A percentile compares a stretch with the other conserved stretches of the same genome.
These are phyloP conservation scores for Aechmea fasciata DNA, from an alignment of 176 grass and related monocot genomes.

Conservation along the genomic window DNA sequence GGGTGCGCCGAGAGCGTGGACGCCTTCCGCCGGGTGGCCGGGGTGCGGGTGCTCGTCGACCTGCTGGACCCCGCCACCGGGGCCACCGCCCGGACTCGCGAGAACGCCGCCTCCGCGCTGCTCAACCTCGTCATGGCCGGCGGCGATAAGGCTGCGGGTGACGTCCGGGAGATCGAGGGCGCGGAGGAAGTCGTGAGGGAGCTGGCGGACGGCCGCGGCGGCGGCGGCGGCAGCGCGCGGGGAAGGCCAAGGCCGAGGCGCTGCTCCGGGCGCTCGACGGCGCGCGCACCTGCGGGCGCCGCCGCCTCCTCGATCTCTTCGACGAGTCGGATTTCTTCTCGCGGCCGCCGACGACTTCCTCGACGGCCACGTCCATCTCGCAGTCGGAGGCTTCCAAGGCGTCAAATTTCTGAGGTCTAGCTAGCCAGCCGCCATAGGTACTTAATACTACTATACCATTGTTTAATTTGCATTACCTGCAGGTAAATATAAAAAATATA, in stretches of 20 bases:
- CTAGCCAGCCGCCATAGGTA: too few relatives aligned
- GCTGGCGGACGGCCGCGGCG: constrained; percentile 30
- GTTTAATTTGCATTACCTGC: too few relatives aligned
- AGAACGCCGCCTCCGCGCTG: constrained; percentile 68
- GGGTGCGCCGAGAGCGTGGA: constrained; percentile 73
- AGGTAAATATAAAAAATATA: too few relatives aligned
- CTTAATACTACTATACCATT: too few relatives aligned
- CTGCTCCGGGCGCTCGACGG: constrained; percentile 45
- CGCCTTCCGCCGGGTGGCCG: constrained; percentile 50
- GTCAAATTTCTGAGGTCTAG: too few relatives aligned
- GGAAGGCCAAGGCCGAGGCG: constrained; percentile 62
- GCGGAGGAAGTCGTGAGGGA: constrained; percentile 40
- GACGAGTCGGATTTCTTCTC: not conserved
- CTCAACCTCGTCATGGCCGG: constrained; percentile 78
- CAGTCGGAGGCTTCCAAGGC: too few relatives aligned
- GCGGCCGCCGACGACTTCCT: not conserved
- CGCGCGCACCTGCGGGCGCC: constrained; percentile 13
- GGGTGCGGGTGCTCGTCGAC: constrained; percentile 60
- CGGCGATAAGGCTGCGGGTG: constrained; percentile 35
- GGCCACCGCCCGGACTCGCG: constrained; percentile 30
- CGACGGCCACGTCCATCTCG: not conserved
- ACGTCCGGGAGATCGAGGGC: constrained; percentile 42
- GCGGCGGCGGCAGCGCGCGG: constrained; percentile 32
- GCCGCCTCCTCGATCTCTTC: not conserved
- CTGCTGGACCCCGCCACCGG: constrained; percentile 37